Base-by-base conservation (phyloP, 352 stramenopile genomes). In the Phytophthora megakarya region DNA sequence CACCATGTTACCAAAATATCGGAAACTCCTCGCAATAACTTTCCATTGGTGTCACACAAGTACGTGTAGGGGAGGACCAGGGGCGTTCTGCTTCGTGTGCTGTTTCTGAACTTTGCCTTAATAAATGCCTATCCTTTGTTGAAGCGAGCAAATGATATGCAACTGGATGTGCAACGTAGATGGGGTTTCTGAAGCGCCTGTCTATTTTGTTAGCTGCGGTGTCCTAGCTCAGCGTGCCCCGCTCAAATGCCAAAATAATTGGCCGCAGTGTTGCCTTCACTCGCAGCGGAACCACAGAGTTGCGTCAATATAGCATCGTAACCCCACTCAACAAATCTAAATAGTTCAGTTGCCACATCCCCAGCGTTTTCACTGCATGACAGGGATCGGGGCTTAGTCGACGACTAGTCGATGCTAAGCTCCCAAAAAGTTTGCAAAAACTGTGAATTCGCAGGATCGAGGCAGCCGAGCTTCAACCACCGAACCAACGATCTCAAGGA, bases 181-280 rank as follows among this genome's bases (percentile, higher is more conserved):
- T 35, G 30, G n/a, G 8, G 10, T 32, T 59, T 59, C 51, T 59
- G 52, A 51, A 60, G 52, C 28, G 49, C 52, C 52, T 39, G 52
- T 35, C 52, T 60, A 51, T 60, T 60, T 57, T 45, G 7, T 37
- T 56, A 52, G 26, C 46, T 30, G 28, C 18, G 12, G 35, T 58
- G 50, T 58, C 35, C 50, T 35, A 28, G 56, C 49, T 46, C 56
- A 65, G 44, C 7, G 22, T 33, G 16, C 45, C 12, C n/a, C 2
- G n/a, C n/a, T n/a, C n/a, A 23, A 55, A 33, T 30, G 16, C 15
- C 11, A 23, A 3, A 19, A 18, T 10, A 43, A 21, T 15, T 35
- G 30, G 13, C 8, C 30, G 8, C 10, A 7, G 3, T 35, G 8
- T 35, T 42, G 28, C 28, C 15, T 58, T 23, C 50, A 28, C 3